Percentiles rank a stretch among this genome's conserved stretches.
phyloP scores from a whole-genome alignment of 345 rosid genomes.

The Brassica juncea region DNA sequence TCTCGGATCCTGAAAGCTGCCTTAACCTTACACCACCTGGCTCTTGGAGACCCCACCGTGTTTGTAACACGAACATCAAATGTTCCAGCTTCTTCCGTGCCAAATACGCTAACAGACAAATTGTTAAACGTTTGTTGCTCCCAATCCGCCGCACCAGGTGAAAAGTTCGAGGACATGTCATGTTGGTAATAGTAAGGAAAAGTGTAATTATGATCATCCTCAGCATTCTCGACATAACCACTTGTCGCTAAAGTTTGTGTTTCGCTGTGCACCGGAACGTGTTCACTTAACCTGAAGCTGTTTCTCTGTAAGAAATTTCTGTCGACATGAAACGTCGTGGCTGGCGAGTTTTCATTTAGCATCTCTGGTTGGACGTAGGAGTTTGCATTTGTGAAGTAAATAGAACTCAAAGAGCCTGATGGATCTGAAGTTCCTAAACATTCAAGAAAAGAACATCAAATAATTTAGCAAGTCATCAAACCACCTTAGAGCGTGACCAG shows the following conservation, averaged over 20 bases:
- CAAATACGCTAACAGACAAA: conserved; percentile 38
- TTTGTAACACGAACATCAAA: conserved; percentile 29
- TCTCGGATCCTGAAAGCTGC: conserved; percentile 55
- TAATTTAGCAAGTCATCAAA: neutral
- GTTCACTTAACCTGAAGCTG: conserved; percentile 26
- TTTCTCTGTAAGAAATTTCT: neutral
- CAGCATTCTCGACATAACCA: neutral
- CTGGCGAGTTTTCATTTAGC: conserved; percentile 24
- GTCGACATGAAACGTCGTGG: conserved; percentile 24
- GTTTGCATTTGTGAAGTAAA: neutral
- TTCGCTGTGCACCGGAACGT: neutral
- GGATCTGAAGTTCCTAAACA: conserved; percentile 19
- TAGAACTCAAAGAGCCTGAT: conserved; percentile 16
- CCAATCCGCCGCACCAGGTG: conserved; percentile 40
- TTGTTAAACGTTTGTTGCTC: conserved; percentile 22
- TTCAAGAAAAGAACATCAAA: neutral
- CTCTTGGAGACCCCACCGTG: conserved; percentile 43
- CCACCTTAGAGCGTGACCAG: neutral
- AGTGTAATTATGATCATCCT: conserved; percentile 12
- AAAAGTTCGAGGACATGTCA: conserved; percentile 30
- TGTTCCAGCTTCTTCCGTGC: conserved; percentile 31
- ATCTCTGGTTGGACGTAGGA: conserved; percentile 39
- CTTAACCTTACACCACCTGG: conserved; percentile 70
- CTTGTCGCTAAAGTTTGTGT: conserved; percentile 8
- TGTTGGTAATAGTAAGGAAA: conserved; percentile 30